Base-by-base conservation (phyloP, 2,329 filamentous ascomycete species). In the Apiospora saccharicola region DNA sequence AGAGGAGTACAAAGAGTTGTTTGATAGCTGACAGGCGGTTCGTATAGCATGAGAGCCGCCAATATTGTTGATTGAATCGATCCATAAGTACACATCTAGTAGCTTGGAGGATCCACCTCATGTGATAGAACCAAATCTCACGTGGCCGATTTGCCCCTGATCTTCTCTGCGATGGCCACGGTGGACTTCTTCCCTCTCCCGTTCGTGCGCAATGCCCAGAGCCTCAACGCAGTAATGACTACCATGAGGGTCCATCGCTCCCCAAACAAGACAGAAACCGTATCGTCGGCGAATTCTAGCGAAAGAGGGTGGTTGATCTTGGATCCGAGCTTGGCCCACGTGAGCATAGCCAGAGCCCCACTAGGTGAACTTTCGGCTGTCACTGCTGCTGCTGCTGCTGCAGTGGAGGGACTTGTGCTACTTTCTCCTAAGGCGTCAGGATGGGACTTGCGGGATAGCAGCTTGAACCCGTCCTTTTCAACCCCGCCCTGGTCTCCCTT, bases 251-350 rank as follows among this genome's bases (percentile, higher is more conserved):
- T 30, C 74, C 74, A 72, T 7, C 68, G 53, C 3, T 74, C 69
- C n/a, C 74, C 74, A 13, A 72, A 34, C 16, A 37, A 64, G 19
- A n/a, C 57, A 0, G 69, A 7, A 43, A 64, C 30, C 24, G 47
- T 72, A 37, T 67, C 70, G 46, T 70, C 70, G 46, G 51, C 71
- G 14, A 73, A 67, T 19, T 69, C 43, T 13, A 75, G 68, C 2
- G 71, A 70, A 37, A 74, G 73, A 12, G 71, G 71, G 61, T 73
- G 72, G 26, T 24, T 75, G n/a, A 73, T n/a, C 16, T 73, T 72
- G 22, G 70, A 57, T 10, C 74, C 46, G 8, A 67, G 72, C 26
- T 70, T 75, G 19, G 72, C 73, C 73, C 72, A 75, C 43, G 72
- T 53, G 30, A 75, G 67, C 44, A 73, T 30, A 44, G 72, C 72